Percentiles rank a stretch among this genome's conserved stretches.
Conservation (phyloP, 164 flowering plant species). For the Liquidambar formosana region DNA sequence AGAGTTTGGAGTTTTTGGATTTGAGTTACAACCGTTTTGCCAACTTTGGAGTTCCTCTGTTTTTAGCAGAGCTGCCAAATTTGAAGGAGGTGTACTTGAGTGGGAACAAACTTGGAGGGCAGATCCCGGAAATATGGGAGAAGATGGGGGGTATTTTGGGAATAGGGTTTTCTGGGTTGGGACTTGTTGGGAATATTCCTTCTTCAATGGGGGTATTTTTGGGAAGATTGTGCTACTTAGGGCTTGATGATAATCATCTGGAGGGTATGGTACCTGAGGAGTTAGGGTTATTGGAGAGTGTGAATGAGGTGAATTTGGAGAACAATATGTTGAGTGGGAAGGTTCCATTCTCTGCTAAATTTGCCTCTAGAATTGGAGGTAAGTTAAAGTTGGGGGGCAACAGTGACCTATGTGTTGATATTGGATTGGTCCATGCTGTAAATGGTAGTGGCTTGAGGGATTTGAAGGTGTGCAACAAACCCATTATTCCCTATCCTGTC, state of each 20-base stretch:
- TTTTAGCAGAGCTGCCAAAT: conserved; percentile 43
- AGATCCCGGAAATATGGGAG: conserved; percentile 75
- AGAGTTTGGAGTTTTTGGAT: conserved; percentile 56
- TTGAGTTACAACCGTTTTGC: conserved; percentile 57
- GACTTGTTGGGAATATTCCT: conserved; percentile 68
- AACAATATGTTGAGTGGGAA: conserved; percentile 73
- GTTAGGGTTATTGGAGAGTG: conserved; percentile 42
- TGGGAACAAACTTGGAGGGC: conserved; percentile 66
- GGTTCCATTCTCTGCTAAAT: conserved; percentile 40
- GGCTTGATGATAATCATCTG: conserved; percentile 64
- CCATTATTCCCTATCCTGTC: conserved; percentile 22
- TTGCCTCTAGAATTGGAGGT: conserved; percentile 33
- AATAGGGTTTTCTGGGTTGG: conserved; percentile 56
- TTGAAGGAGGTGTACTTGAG: conserved; percentile 63
- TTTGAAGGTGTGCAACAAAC: conserved; percentile 41
- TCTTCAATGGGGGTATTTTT: conserved; percentile 61
- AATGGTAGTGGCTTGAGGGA: conserved; percentile 24
- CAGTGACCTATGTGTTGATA: conserved; percentile 48
- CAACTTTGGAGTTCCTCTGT: conserved; percentile 52
- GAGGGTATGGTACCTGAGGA: conserved; percentile 64
- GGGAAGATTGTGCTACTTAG: conserved; percentile 48
- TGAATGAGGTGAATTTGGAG: conserved; percentile 63
- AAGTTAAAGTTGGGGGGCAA: conserved; percentile 62
- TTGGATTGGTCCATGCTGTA: conserved; percentile 4
- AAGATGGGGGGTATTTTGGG: conserved; percentile 56